Conservation (phyloP, 1,284 basidiomycete species). For the Marasmius oreades region DNA sequence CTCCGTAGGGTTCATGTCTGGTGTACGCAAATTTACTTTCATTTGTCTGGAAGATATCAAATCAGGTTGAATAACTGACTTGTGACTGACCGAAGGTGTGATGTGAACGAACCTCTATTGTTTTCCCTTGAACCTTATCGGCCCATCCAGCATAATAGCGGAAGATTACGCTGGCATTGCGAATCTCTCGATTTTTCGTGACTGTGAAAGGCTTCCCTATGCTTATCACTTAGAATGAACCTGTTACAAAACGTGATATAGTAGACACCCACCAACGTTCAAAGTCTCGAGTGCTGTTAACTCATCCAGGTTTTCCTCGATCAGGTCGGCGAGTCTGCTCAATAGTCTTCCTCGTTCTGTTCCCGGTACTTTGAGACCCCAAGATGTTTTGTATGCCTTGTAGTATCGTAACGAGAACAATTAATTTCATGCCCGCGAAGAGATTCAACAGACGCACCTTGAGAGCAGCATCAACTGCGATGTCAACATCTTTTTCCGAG, state of each 20-base stretch:
- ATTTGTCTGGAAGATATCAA: slow-evolving; percentile 37
- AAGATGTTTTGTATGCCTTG: slow-evolving; percentile 54
- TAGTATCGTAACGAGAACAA: too few relatives aligned
- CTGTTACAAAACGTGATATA: too few relatives aligned
- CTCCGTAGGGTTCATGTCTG: slow-evolving; percentile 87
- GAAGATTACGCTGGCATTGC: slow-evolving; percentile 40
- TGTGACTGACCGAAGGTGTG: too few relatives aligned
- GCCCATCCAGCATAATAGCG: slow-evolving; percentile 48
- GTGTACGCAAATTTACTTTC: slow-evolving; percentile 70
- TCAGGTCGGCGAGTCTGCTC: slow-evolving; percentile 58
- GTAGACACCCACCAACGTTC: slow-evolving; percentile 40
- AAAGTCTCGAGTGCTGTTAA: slow-evolving; percentile 62
- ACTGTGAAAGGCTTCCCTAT: slow-evolving; percentile 50
- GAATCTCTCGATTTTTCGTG: slow-evolving; percentile 52
- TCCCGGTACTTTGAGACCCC: slow-evolving; percentile 54
- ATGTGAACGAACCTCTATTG: slow-evolving; percentile 47
- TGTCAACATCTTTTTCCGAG: slow-evolving; percentile 22
- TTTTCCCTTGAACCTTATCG: slow-evolving; percentile 67
- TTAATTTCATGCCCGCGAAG: not conserved
- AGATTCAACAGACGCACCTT: slow-evolving; percentile 30
- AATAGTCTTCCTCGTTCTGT: slow-evolving; percentile 53
- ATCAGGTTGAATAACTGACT: too few relatives aligned
- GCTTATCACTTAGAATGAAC: too few relatives aligned
- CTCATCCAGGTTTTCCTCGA: slow-evolving; percentile 61
- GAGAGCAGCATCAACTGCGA: slow-evolving; percentile 40